These are phyloP conservation scores for Nicotiana rustica DNA, from an alignment of 305 asterid genomes.

Conservation along the genomic window DNA sequence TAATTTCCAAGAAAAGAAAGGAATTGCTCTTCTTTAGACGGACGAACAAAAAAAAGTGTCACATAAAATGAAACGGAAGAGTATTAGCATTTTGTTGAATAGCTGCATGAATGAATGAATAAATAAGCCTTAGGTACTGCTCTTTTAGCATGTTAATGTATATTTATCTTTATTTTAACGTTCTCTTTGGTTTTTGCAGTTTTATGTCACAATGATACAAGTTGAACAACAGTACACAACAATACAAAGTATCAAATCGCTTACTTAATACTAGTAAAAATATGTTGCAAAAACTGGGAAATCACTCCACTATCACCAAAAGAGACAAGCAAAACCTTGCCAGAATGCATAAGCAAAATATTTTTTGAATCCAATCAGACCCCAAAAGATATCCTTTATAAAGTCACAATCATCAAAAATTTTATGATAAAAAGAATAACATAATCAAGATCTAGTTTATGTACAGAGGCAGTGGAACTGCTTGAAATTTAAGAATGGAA, in stretches of 20 bases:
- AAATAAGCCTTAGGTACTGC: too few species aligned
- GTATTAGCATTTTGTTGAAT: too few species aligned
- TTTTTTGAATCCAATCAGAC: slow-evolving; percentile 2
- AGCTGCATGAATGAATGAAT: too few species aligned
- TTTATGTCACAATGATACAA: neutral
- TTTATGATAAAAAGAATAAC: slow-evolving; percentile 23
- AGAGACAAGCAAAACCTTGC: too few species aligned
- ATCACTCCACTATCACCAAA: neutral
- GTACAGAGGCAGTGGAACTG: slow-evolving; percentile 33
- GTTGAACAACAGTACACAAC: neutral
- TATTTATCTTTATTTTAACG: too few species aligned
- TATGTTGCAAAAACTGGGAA: neutral
- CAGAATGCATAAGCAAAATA: neutral
- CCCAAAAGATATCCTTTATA: neutral
- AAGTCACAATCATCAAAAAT: neutral
- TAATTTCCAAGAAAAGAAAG: too few species aligned
- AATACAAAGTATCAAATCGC: neutral
- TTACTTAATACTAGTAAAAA: too few species aligned
- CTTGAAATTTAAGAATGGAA: slow-evolving; percentile 4
- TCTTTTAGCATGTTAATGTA: neutral
- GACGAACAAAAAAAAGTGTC: too few species aligned
- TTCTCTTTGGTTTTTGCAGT: too few species aligned
- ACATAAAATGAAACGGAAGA: too few species aligned
- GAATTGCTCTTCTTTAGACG: too few species aligned
- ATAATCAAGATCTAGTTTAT: slow-evolving; percentile 21